Conservation (phyloP, 1,284 basidiomycete species). For the Papiliotrema terrestris region DNA sequence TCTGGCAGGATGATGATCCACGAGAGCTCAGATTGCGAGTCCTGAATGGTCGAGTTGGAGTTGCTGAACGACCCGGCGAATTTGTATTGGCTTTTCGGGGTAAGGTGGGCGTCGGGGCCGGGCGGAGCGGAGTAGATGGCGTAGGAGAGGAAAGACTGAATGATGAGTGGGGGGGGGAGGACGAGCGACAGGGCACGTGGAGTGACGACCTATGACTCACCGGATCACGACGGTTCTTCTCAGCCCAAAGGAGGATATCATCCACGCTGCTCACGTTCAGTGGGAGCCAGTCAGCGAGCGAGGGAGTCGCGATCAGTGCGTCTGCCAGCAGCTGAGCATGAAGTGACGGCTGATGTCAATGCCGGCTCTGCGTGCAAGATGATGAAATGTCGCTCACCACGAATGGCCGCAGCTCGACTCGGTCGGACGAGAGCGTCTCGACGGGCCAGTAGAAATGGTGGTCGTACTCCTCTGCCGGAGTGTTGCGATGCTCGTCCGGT, state of each 20-base stretch:
- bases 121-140: conserved; percentile 35
- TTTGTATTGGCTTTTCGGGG: conserved; percentile 24
- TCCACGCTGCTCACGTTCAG: conserved; percentile 18
- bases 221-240: conserved; percentile 21
- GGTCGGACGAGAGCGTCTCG: conserved; percentile 26
- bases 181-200: neutral
- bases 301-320: conserved; percentile 20
- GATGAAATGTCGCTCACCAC: conserved; percentile 16
- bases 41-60: conserved; percentile 23
- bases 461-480: conserved; percentile 42
- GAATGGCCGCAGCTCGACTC: conserved; percentile 34
- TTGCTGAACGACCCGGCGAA: conserved; percentile 35
- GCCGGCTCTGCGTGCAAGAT: neutral
- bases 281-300: conserved; percentile 26
- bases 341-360: conserved; percentile 21
- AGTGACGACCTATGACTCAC: conserved; percentile 11
- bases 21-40: conserved; percentile 36
- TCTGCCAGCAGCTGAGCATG: conserved; percentile 36
- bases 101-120: neutral
- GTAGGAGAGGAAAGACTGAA: conserved; percentile 3
- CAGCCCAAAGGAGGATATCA: conserved; percentile 30
- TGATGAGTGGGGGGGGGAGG: neutral
- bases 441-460: conserved; percentile 40
- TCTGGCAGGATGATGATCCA: conserved; percentile 34
- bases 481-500: conserved; percentile 26